phyloP scores from a whole-genome alignment of 2,329 filamentous ascomycete genomes.

The Tympanopsis confertula region DNA sequence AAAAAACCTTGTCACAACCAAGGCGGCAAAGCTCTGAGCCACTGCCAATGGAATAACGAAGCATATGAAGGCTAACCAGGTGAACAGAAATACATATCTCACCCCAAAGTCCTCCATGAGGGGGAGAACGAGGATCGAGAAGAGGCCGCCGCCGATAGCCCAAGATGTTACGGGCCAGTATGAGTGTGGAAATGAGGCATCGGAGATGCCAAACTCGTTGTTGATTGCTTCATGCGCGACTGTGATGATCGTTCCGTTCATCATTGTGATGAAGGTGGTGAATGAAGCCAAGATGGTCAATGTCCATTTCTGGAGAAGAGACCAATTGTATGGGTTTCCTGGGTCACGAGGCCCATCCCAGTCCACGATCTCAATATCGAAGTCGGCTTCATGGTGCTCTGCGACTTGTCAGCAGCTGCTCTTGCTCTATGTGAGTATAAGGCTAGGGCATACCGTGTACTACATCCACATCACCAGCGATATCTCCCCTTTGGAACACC shows the following conservation, averaged over 20 bases:
- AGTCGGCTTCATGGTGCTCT: too few species aligned
- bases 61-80: conserved; percentile 12
- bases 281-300: conserved; percentile 11
- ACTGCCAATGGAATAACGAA: conserved; percentile 7
- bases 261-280: conserved; percentile 16
- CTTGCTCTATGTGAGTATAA: too few species aligned
- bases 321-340: conserved; percentile 24
- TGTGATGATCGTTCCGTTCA: conserved; percentile 24
- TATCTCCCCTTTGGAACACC: too few species aligned
- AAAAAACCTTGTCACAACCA: conserved; percentile 12
- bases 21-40: conserved; percentile 8
- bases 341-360: conserved; percentile 19
- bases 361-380: conserved; percentile 1
- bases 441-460: too few species aligned
- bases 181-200: conserved; percentile 22
- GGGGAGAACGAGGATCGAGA: conserved; percentile 24
- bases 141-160: conserved; percentile 26
- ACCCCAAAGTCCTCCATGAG: conserved; percentile 24
- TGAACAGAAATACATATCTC: conserved; percentile 10
- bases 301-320: conserved; percentile 19
- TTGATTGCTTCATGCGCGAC: conserved; percentile 21
- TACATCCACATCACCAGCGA: too few species aligned
- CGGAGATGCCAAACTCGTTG: conserved; percentile 22
- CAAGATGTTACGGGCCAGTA: conserved; percentile 26
- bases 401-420: too few species aligned